These are phyloP conservation scores for Ophiostoma sp. DNA, from an alignment of 2,329 filamentous ascomycete genomes.

Conservation along the genomic window DNA sequence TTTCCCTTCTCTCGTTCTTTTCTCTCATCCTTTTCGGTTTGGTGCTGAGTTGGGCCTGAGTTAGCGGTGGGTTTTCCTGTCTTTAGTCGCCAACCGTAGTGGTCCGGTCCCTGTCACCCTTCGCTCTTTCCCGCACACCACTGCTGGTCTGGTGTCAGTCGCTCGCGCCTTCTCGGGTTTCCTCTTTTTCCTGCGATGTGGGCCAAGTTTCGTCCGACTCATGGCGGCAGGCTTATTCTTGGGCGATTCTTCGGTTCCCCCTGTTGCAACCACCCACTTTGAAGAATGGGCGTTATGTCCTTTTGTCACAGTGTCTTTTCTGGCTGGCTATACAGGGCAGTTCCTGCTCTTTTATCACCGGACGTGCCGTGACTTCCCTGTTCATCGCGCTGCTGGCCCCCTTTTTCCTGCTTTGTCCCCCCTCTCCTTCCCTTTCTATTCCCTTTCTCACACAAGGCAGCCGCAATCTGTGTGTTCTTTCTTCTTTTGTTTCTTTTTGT, in stretches of 20 bases:
- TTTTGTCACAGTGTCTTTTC: not conserved
- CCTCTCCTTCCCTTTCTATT: not conserved
- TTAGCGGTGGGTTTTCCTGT: conserved; percentile 1
- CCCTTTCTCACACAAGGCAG: conserved; percentile 4
- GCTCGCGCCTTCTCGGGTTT: not conserved
- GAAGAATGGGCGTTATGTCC: not conserved
- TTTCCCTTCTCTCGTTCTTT: not conserved
- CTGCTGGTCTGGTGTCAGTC: not conserved
- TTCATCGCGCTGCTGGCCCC: not conserved
- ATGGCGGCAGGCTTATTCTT: conserved; percentile 14
- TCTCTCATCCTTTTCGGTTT: not conserved
- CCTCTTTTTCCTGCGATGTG: not conserved
- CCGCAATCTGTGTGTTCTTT: not conserved
- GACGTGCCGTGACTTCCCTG: conserved; percentile 1
- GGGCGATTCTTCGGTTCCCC: not conserved
- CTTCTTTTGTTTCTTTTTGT: not conserved
- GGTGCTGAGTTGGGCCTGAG: too few species aligned
- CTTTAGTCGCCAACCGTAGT: not conserved
- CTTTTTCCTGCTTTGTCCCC: not conserved
- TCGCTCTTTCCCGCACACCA: not conserved
- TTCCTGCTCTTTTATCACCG: conserved; percentile 1
- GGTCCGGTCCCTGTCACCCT: not conserved
- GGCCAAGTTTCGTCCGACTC: conserved; percentile 20
- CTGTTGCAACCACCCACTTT: not conserved
- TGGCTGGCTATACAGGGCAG: not conserved